These are phyloP conservation scores for Leucogyrophana mollusca DNA, from an alignment of 768 basidiomycete genomes.

Conservation along the genomic window DNA sequence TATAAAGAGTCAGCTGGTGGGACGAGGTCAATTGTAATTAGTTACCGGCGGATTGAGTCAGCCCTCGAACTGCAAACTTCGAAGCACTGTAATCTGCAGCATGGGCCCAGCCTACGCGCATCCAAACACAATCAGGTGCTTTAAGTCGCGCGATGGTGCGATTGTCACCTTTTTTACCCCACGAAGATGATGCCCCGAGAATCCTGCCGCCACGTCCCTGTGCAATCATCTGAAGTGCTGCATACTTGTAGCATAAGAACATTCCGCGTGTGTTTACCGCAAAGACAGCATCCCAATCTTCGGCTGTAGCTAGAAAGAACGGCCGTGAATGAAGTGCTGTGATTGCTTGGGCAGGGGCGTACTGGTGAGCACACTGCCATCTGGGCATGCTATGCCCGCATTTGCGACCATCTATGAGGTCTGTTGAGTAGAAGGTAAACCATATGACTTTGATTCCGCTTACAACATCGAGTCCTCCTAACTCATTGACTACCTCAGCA, in stretches of 20 bases:
- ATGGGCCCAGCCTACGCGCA: too few species aligned
- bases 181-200: conserved; percentile 1
- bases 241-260: conserved; percentile 28
- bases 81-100: conserved; percentile 23
- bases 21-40: too few species aligned
- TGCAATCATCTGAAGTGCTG: conserved; percentile 13
- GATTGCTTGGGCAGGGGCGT: too few species aligned
- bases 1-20: too few species aligned
- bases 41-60: conserved; percentile 32
- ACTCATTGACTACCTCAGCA: conserved; percentile 4
- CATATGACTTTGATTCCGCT: too few species aligned
- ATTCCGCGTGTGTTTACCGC: conserved; percentile 27
- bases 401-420: conserved; percentile 26
- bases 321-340: too few species aligned
- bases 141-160: too few species aligned
- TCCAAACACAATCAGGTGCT: too few species aligned
- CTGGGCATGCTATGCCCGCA: conserved; percentile 19
- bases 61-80: conserved; percentile 38
- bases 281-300: conserved; percentile 26
- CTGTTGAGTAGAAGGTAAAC: too few species aligned
- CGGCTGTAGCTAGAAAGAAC: conserved; percentile 21
- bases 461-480: conserved; percentile 14
- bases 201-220: conserved; percentile 12
- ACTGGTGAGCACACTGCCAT: conserved; percentile 15
- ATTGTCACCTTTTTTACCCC: conserved; percentile 17